phyloP scores from a whole-genome alignment of 2,329 filamentous ascomycete genomes.

The Waltergamsia citrina region DNA sequence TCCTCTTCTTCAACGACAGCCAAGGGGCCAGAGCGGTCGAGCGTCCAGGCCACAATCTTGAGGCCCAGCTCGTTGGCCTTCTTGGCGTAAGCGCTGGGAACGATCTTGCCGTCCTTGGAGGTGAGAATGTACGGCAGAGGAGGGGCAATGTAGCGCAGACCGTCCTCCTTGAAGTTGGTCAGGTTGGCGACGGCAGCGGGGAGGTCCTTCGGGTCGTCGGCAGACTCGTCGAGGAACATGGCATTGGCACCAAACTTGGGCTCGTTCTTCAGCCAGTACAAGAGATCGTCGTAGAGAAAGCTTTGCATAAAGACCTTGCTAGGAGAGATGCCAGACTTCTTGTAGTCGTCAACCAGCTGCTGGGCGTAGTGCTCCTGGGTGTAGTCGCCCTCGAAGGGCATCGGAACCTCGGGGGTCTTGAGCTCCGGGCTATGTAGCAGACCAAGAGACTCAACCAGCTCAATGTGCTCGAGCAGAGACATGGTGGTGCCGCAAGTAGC shows the following conservation, averaged over 20 bases:
- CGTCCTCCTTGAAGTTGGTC: slow-evolving; percentile 41
- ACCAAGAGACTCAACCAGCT: slow-evolving; percentile 45
- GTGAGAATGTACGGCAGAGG: slow-evolving; percentile 53
- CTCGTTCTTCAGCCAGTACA: slow-evolving; percentile 56
- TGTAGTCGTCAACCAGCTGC: slow-evolving; percentile 54
- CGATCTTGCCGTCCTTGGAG: slow-evolving; percentile 40
- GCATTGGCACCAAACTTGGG: slow-evolving; percentile 53
- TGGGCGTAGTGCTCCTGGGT: slow-evolving; percentile 56
- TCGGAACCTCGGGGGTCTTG: slow-evolving; percentile 58
- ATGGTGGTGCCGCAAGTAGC: slow-evolving; percentile 53
- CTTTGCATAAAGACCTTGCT: slow-evolving; percentile 53
- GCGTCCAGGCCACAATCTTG: slow-evolving; percentile 58
- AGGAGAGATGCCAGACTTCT: slow-evolving; percentile 38
- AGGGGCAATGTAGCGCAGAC: slow-evolving; percentile 54
- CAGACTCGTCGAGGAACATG: slow-evolving; percentile 55
- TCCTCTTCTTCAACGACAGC: slow-evolving; percentile 32
- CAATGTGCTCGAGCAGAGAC: slow-evolving; percentile 53
- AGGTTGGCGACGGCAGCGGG: slow-evolving; percentile 46
- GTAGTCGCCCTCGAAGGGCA: slow-evolving; percentile 57
- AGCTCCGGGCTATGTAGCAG: slow-evolving; percentile 58
- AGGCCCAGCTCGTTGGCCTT: slow-evolving; percentile 51
- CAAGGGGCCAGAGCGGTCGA: slow-evolving; percentile 56
- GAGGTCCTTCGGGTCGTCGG: slow-evolving; percentile 41
- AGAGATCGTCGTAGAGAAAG: slow-evolving; percentile 54
- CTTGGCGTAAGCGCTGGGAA: slow-evolving; percentile 53